These are phyloP conservation scores for Cyclotella choctawhatcheeana DNA, from an alignment of 108 stramenopile species.

Conservation along the genomic window DNA sequence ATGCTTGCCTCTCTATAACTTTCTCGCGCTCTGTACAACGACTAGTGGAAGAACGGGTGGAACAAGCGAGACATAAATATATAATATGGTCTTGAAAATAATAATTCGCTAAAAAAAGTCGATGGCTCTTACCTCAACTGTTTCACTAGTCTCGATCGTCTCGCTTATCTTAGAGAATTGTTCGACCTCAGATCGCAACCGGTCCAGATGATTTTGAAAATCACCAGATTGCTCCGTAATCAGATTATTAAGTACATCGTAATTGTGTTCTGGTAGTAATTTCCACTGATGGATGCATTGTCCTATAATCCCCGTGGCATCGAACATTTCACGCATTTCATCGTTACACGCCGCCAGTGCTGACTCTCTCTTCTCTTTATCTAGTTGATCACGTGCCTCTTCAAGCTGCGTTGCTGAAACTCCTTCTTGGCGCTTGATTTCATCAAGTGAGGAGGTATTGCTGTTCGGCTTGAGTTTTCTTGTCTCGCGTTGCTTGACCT, in stretches of 20 bases:
- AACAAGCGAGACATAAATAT: background rate
- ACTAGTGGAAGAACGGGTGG: background rate
- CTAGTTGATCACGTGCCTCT: conserved; percentile 23
- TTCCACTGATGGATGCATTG: conserved; percentile 17
- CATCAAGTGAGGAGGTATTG: conserved; percentile 34
- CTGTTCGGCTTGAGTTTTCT: conserved; percentile 2
- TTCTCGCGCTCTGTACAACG: conserved; percentile 32
- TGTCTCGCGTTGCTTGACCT: conserved; percentile 16
- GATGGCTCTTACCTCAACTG: conserved; percentile 3
- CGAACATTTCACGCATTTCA: conserved; percentile 31
- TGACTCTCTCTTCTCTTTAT: conserved; percentile 38
- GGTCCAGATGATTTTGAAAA: conserved; percentile 4
- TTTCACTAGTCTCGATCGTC: background rate
- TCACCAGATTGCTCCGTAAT: background rate
- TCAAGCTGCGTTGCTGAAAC: conserved; percentile 37
- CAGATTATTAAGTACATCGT: background rate
- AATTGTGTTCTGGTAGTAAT: background rate
- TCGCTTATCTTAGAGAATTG: background rate
- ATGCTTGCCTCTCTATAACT: conserved; percentile 41
- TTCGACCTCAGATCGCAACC: conserved; percentile 1
- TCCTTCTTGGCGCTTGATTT: conserved; percentile 46
- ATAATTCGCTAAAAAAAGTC: background rate
- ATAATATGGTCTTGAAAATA: background rate
- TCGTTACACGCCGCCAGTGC: conserved; percentile 42
- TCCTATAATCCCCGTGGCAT: background rate